These are phyloP conservation scores for Leucocoprinus leucothites DNA, from an alignment of 768 basidiomycete species.

Conservation along the genomic window DNA sequence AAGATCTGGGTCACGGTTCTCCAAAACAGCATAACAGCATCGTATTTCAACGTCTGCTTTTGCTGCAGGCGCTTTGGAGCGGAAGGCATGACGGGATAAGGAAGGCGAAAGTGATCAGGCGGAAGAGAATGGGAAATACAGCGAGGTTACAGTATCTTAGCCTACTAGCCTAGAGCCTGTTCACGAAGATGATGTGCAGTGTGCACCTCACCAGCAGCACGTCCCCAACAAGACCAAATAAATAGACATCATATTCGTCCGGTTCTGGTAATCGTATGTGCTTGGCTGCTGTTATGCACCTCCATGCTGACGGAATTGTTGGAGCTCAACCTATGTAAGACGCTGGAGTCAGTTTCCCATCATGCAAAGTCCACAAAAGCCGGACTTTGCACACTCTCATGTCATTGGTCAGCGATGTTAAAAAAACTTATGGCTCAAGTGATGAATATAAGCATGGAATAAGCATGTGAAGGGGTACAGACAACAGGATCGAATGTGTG, in stretches of 20 bases:
- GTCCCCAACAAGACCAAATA: constrained; percentile 6
- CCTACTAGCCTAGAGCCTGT: neutral
- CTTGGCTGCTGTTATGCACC: too few relatives aligned
- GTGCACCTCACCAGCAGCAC: neutral
- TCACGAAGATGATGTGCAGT: neutral
- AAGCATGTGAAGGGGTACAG: neutral
- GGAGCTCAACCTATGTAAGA: too few relatives aligned
- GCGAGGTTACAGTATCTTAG: too few relatives aligned
- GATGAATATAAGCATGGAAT: neutral
- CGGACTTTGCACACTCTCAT: too few relatives aligned
- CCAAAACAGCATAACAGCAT: constrained; percentile 83
- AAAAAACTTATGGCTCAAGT: too few relatives aligned
- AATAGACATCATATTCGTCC: neutral
- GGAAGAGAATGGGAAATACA: neutral
- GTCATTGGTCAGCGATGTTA: too few relatives aligned
- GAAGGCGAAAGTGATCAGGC: constrained; percentile 3
- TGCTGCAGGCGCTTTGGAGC: constrained; percentile 15
- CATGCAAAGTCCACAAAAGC: too few relatives aligned
- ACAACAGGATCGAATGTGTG: neutral
- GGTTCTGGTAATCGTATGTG: too few relatives aligned
- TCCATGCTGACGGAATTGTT: too few relatives aligned
- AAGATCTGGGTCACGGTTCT: constrained; percentile 85
- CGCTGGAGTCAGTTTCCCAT: too few relatives aligned
- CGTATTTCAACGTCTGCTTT: constrained; percentile 45
- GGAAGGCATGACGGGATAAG: constrained; percentile 19